These are phyloP conservation scores for Amoeboaphelidium occidentale DNA, from an alignment of 371 early-diverging fungal species.

Conservation along the genomic window DNA sequence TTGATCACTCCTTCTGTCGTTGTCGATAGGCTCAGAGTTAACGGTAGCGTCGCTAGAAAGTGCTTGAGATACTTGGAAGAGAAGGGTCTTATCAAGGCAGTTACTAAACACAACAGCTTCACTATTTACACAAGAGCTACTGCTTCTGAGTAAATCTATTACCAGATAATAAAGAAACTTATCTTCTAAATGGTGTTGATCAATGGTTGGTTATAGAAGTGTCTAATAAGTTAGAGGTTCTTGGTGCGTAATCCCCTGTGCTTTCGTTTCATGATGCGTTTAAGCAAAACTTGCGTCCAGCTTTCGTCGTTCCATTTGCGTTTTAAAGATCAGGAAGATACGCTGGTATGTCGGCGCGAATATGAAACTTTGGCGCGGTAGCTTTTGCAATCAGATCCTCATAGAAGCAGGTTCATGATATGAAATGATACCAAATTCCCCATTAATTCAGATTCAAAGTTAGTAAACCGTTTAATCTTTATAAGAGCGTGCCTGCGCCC, in stretches of 20 bases:
- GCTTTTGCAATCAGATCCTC: too few species aligned
- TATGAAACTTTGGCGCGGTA: too few species aligned
- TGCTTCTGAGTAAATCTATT: background rate
- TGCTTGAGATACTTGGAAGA: constrained; percentile 76
- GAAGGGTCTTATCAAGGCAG: constrained; percentile 69
- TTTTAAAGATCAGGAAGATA: background rate
- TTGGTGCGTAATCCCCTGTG: background rate
- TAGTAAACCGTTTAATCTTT: too few species aligned
- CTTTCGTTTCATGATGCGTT: background rate
- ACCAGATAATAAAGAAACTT: background rate
- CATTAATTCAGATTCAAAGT: too few species aligned
- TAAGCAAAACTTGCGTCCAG: background rate
- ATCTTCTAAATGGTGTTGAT: background rate
- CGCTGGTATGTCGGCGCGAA: background rate
- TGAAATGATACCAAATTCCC: too few species aligned
- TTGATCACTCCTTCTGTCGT: constrained; percentile 88
- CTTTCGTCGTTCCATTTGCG: background rate
- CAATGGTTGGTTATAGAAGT: background rate
- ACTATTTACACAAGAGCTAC: constrained; percentile 85
- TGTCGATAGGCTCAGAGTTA: constrained; percentile 90
- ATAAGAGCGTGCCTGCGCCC: too few species aligned
- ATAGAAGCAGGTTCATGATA: too few species aligned
- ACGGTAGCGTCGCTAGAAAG: constrained; percentile 85
- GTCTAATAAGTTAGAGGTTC: background rate
- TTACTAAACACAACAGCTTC: constrained; percentile 71